Evolutionary conservation across 176 grass and related monocot species (phyloP).

Genomic region (Triticum timopheevii): DNA sequence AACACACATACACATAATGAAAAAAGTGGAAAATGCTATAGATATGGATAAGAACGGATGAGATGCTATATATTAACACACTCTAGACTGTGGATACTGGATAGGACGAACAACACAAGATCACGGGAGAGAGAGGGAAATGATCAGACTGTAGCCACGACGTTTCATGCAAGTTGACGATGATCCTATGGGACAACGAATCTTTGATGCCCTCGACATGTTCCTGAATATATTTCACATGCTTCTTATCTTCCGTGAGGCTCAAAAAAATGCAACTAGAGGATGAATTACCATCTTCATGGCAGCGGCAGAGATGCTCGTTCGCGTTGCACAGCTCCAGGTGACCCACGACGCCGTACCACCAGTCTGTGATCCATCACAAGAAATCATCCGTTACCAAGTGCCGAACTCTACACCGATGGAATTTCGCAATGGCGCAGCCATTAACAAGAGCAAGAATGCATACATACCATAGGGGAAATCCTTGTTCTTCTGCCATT

Average conservation of each 20-base stretch:
- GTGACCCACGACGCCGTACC: conserved; percentile 91
- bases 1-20: neutral
- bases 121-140: neutral
- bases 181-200: neutral
- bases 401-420: neutral
- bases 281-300: conserved; percentile 52
- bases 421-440: neutral
- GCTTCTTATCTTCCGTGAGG: too few species aligned
- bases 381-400: neutral
- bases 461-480: conserved; percentile 69
- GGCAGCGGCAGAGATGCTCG: conserved; percentile 73
- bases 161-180: neutral
- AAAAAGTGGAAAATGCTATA: neutral
- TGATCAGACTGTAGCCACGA: neutral
- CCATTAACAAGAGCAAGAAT: neutral
- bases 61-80: neutral
- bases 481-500: conserved; percentile 91
- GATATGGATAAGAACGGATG: neutral
- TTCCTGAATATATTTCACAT: neutral
- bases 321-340: conserved; percentile 53
- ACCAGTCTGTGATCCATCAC: conserved; percentile 64
- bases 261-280: too few species aligned
- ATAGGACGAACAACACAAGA: conserved; percentile 13
- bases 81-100: neutral
- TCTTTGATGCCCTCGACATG: neutral